Evolutionary conservation across 1,284 basidiomycete genomes (phyloP).

Genomic region (Neolentinus lepideus): DNA sequence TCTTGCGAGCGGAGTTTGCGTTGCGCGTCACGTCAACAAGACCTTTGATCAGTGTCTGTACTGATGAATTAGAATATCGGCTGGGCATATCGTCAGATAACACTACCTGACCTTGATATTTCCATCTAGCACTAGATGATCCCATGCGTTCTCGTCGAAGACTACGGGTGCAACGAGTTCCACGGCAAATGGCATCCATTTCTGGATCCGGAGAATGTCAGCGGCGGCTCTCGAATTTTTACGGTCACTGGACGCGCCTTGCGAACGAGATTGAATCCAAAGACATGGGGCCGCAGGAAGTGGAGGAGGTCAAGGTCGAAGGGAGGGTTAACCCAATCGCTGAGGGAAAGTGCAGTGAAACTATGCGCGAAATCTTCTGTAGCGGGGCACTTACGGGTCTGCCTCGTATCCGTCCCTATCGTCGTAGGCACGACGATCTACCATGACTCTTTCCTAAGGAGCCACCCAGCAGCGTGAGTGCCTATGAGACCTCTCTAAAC

Average conservation of each 20-base stretch:
- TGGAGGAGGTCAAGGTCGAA: conserved; percentile 4
- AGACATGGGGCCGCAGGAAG: conserved; percentile 8
- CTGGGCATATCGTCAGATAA: background rate
- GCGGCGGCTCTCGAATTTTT: too few species aligned
- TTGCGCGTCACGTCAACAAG: conserved; percentile 11
- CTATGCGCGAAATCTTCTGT: background rate
- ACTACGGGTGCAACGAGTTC: conserved; percentile 5
- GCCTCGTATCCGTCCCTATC: background rate
- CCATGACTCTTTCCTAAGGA: background rate
- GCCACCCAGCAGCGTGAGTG: too few species aligned
- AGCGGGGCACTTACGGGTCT: background rate
- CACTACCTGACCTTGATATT: conserved; percentile 12
- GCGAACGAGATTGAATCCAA: conserved; percentile 10
- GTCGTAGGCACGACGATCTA: background rate
- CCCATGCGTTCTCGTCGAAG: conserved; percentile 15
- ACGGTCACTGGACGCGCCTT: background rate
- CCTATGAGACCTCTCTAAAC: too few species aligned
- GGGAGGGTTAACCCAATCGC: background rate
- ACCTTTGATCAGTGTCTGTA: conserved; percentile 10
- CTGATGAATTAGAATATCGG: background rate
- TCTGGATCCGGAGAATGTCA: too few species aligned
- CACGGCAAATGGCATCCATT: conserved; percentile 8
- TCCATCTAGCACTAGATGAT: conserved; percentile 13
- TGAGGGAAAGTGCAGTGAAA: background rate
- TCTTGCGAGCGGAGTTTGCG: conserved; percentile 7